Evolutionary conservation across 345 rosid genomes (phyloP).

Genomic region (Passiflora organensis): DNA sequence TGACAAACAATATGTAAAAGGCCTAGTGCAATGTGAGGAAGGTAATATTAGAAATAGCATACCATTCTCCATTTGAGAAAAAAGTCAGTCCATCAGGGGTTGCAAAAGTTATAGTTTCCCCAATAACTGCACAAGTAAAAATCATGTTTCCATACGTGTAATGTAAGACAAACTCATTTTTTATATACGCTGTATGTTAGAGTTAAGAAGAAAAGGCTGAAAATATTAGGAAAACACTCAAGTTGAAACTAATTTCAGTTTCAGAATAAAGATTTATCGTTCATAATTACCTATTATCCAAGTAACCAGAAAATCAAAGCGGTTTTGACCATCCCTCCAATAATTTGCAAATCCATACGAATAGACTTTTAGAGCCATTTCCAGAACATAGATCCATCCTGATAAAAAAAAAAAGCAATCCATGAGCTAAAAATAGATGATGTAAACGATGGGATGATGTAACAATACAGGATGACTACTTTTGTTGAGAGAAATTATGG

Average conservation of each 20-base stretch:
- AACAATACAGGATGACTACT: slow-evolving; percentile 1
- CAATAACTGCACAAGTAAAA: slow-evolving; percentile 62
- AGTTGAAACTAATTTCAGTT: too few species aligned
- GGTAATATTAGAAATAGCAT: slow-evolving; percentile 8
- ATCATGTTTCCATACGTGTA: too few species aligned
- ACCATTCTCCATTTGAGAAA: slow-evolving; percentile 98
- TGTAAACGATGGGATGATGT: background rate
- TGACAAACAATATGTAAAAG: too few species aligned
- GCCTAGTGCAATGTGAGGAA: too few species aligned
- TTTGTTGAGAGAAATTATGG: background rate
- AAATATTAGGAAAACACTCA: too few species aligned
- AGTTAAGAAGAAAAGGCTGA: too few species aligned
- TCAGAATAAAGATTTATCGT: background rate
- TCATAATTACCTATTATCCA: slow-evolving; percentile 68
- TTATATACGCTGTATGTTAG: too few species aligned
- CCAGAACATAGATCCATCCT: slow-evolving; percentile 97
- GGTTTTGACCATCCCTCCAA: slow-evolving; percentile 95
- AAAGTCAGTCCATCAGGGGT: slow-evolving; percentile 57
- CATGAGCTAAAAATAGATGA: slow-evolving; percentile 14
- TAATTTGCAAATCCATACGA: slow-evolving; percentile 81
- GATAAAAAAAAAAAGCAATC: slow-evolving; percentile 16
- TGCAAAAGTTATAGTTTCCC: slow-evolving; percentile 83
- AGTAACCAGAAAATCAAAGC: slow-evolving; percentile 87
- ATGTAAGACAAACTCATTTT: too few species aligned
- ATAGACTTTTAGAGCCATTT: slow-evolving; percentile 90